Evolutionary conservation across 1,284 basidiomycete species (phyloP).

Genomic region (Austroboletus olivaceoglutinosus): DNA sequence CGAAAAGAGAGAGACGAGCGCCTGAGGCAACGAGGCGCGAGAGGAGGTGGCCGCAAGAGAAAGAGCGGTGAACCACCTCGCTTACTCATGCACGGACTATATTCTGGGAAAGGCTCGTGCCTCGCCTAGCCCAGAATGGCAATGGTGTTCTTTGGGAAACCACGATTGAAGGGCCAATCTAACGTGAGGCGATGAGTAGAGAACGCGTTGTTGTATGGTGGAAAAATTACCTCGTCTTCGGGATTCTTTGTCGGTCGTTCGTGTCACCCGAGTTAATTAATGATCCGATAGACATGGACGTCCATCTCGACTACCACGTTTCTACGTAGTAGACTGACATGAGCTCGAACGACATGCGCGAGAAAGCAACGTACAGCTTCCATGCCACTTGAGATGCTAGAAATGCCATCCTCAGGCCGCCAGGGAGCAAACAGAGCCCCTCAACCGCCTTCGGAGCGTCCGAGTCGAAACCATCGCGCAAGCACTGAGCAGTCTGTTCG

Average conservation of each 20-base stretch:
- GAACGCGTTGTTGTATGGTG: neutral
- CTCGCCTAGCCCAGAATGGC: too few relatives aligned
- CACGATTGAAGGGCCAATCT: slow-evolving; percentile 89
- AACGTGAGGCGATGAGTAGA: neutral
- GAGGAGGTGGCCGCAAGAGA: too few relatives aligned
- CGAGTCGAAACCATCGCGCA: slow-evolving; percentile 68
- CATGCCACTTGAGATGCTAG: slow-evolving; percentile 81
- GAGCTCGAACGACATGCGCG: too few relatives aligned
- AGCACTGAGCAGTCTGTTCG: slow-evolving; percentile 64
- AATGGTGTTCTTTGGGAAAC: slow-evolving; percentile 77
- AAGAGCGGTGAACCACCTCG: too few relatives aligned
- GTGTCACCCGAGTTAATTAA: slow-evolving; percentile 92
- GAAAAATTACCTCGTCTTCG: slow-evolving; percentile 69
- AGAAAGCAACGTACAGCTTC: slow-evolving; percentile 58
- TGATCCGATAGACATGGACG: slow-evolving; percentile 93
- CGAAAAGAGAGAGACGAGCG: too few relatives aligned
- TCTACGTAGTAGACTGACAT: slow-evolving; percentile 47
- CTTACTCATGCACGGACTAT: too few relatives aligned
- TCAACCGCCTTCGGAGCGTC: slow-evolving; percentile 88
- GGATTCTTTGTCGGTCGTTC: slow-evolving; percentile 78
- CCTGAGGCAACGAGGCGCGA: too few relatives aligned
- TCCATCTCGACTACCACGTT: slow-evolving; percentile 97
- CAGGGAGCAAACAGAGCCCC: slow-evolving; percentile 78
- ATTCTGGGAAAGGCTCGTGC: too few relatives aligned
- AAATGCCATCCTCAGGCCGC: slow-evolving; percentile 93